Conservation (phyloP, 2,329 filamentous ascomycete species). For the Xylaria sp. region DNA sequence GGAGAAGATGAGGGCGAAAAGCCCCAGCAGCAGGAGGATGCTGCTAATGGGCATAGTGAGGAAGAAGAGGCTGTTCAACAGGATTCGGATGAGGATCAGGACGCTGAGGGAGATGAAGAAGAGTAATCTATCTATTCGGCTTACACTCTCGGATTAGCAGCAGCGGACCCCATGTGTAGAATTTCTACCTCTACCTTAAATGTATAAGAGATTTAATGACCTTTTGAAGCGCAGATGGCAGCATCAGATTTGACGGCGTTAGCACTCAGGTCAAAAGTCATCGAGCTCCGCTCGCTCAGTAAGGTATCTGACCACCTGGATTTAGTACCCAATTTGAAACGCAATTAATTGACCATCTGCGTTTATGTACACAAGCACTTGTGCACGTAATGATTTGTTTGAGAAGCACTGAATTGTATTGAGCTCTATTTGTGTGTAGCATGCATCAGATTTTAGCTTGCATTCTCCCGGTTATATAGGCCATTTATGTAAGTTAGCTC, state of each 20-base stretch:
- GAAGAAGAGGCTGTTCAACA: conserved; percentile 34
- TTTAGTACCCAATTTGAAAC: not conserved
- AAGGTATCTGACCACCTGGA: not conserved
- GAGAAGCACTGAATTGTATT: too few species aligned
- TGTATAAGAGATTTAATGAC: not conserved
- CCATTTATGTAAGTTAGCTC: conserved; percentile 12
- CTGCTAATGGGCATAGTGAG: conserved; percentile 34
- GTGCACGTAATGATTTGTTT: not conserved
- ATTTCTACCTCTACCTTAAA: too few species aligned
- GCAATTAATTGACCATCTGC: not conserved
- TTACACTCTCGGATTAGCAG: too few species aligned
- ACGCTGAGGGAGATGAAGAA: conserved; percentile 62
- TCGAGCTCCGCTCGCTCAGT: not conserved
- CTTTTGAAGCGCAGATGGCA: not conserved
- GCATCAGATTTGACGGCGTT: not conserved
- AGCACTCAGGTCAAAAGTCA: not conserved
- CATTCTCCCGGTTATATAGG: not conserved
- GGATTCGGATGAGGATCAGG: conserved; percentile 48
- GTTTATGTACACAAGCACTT: not conserved
- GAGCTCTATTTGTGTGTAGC: too few species aligned
- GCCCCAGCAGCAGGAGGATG: conserved; percentile 38
- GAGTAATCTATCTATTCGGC: conserved; percentile 40
- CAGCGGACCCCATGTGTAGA: too few species aligned
- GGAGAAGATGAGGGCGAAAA: conserved; percentile 44
- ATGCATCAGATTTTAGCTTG: not conserved